Evolutionary conservation across 1,139 yeast genomes (phyloP), one percentile per base, ranked within the genome.

Genomic region (Blastobotrys raffinosifermentans): DNA sequence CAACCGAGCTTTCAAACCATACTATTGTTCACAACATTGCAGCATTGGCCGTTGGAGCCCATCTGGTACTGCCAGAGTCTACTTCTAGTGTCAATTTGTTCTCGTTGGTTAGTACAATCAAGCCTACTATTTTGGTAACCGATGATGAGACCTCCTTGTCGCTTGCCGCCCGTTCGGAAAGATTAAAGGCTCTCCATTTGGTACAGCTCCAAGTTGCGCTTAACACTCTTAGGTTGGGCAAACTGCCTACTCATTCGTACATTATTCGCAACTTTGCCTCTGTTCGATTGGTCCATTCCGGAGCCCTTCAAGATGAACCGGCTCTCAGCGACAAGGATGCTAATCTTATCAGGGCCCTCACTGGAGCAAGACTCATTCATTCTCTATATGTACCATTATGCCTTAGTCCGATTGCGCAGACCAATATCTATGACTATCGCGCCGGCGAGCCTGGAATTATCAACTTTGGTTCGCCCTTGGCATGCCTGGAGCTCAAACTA

Each of bases 391-490:
- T 54, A 6, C 61, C 66, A 2, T 32, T 37, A 1, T 45, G 53
- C 17, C 55, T 55, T 4, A 51, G 64, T 25, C 64, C 69, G 1
- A 32, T 65, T 3, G 48, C 58, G 19, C 68, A 65, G 41, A 63
- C 69, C 2, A 42, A 50, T 18, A 40, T 53, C 11, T 59, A 55
- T 34, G 70, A 65, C 48, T 65, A 65, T 44, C 48, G 70, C 9
- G 32, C 37, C 22, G 31, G 40, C 26, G 41, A 41, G 27, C 48
- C 46, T 8, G 40, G 31, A 18, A 32, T 45, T 3, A 48, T 54
- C 20, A 48, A 46, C 29, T 56, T 55, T 40, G 69, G 69, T 2
- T 58, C 67, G 2, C 57, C 60, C 2, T 44, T 58, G 16, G 62
- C 64, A 0, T 56, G 60, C 11, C 32, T 53, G 6, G 66, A 61